Conservation (phyloP, 345 rosid genomes). For the Euclidium syriacum region DNA sequence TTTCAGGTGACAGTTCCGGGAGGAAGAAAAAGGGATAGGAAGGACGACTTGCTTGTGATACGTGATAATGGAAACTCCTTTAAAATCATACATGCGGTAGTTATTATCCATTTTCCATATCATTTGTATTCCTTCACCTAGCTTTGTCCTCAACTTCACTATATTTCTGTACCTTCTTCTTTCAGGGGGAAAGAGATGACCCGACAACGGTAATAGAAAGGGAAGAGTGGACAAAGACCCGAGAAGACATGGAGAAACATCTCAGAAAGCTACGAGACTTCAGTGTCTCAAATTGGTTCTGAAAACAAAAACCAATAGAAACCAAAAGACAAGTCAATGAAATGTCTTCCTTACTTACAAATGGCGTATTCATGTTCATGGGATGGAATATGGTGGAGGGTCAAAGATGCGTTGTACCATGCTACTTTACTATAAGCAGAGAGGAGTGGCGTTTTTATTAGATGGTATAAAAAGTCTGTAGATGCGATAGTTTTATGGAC, state of each 20-base stretch:
- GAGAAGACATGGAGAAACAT: constrained; percentile 88
- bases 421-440: constrained; percentile 2
- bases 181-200: constrained; percentile 62
- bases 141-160: background rate
- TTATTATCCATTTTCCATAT: constrained; percentile 6
- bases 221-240: constrained; percentile 77
- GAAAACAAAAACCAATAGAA: background rate
- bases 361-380: too few species aligned
- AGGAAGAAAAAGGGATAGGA: constrained; percentile 81
- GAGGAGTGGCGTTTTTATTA: background rate
- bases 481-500: background rate
- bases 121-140: background rate
- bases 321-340: background rate
- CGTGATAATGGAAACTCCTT: constrained; percentile 78
- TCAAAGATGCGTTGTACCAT: constrained; percentile 6
- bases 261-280: constrained; percentile 85
- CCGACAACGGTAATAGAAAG: constrained; percentile 73
- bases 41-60: constrained; percentile 73
- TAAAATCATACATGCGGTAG: constrained; percentile 65
- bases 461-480: background rate
- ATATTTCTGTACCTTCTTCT: background rate
- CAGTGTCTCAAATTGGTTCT: constrained; percentile 82
- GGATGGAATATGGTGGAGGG: background rate
- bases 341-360: too few species aligned
- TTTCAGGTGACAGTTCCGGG: constrained; percentile 77